Percentiles rank a stretch among this genome's conserved stretches.
phyloP scores from a whole-genome alignment of 148 eudicot species.

The Polygonum aviculare region DNA sequence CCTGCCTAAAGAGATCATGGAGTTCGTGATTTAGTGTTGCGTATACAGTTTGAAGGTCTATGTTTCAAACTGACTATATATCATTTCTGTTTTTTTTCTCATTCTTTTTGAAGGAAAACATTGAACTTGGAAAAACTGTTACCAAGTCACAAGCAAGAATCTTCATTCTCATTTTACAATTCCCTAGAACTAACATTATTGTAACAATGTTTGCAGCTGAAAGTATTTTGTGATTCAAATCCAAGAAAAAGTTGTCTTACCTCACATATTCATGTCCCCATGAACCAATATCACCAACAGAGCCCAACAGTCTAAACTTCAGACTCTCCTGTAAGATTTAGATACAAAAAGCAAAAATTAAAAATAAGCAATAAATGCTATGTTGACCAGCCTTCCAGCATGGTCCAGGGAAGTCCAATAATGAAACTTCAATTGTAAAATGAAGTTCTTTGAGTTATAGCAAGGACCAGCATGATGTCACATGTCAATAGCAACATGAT shows the following conservation, averaged over 20 bases:
- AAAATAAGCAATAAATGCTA: not conserved
- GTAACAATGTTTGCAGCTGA: not conserved
- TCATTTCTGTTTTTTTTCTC: not conserved
- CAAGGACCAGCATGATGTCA: not conserved
- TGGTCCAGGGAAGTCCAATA: not conserved
- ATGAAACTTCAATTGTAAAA: not conserved
- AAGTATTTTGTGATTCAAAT: not conserved
- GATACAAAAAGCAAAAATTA: not conserved
- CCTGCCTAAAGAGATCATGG: not conserved
- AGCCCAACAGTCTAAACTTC: conserved; percentile 78
- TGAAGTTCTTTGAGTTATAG: not conserved
- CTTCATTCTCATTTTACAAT: not conserved
- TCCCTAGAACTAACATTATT: not conserved
- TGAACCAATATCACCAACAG: conserved; percentile 92
- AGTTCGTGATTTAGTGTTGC: not conserved
- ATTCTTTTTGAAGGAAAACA: not conserved
- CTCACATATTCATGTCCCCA: conserved; percentile 99
- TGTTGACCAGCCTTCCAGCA: not conserved
- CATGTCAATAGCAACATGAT: not conserved
- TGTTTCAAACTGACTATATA: not conserved
- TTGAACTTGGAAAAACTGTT: not conserved
- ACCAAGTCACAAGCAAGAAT: not conserved
- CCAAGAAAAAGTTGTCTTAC: conserved; percentile 21
- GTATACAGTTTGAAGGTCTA: not conserved
- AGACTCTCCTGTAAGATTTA: conserved; percentile 62